A percentile compares a stretch with the other conserved stretches of the same genome.
phyloP scores from a whole-genome alignment of 371 early-diverging fungal species.

The Chytridiales sp. region DNA sequence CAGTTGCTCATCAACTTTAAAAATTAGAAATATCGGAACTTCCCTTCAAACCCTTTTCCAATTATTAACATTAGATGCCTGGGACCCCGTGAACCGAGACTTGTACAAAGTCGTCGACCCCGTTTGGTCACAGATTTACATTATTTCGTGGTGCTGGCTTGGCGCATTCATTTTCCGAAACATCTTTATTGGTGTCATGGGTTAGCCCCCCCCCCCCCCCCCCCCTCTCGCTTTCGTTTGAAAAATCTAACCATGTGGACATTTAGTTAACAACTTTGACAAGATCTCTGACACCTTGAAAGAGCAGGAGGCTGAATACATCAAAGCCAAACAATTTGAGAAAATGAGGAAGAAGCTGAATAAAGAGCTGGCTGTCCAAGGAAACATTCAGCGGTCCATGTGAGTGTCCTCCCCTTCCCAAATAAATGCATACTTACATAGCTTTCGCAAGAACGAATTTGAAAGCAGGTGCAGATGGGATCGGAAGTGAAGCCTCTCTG shows the following conservation, averaged over 20 bases:
- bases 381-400: constrained; percentile 28
- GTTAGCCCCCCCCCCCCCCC: constrained; percentile 28
- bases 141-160: constrained; percentile 45
- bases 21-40: constrained; percentile 33
- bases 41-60: constrained; percentile 41
- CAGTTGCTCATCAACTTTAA: constrained; percentile 1
- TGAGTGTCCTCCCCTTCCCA: no score
- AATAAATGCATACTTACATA: neutral
- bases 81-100: constrained; percentile 39
- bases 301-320: constrained; percentile 24
- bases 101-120: constrained; percentile 26
- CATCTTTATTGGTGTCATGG: constrained; percentile 53
- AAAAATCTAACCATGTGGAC: neutral
- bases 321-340: constrained; percentile 33
- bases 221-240: neutral
- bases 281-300: constrained; percentile 34
- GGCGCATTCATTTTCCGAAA: constrained; percentile 51
- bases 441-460: constrained; percentile 15
- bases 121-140: constrained; percentile 29
- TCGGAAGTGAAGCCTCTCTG: neutral
- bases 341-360: constrained; percentile 38
- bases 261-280: constrained; percentile 48
- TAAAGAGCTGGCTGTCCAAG: constrained; percentile 40
- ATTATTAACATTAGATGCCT: constrained; percentile 45
- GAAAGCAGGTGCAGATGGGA: constrained; percentile 11